phyloP scores from a whole-genome alignment of 2,329 filamentous ascomycete genomes.

The Atkinsonella hypoxylon region DNA sequence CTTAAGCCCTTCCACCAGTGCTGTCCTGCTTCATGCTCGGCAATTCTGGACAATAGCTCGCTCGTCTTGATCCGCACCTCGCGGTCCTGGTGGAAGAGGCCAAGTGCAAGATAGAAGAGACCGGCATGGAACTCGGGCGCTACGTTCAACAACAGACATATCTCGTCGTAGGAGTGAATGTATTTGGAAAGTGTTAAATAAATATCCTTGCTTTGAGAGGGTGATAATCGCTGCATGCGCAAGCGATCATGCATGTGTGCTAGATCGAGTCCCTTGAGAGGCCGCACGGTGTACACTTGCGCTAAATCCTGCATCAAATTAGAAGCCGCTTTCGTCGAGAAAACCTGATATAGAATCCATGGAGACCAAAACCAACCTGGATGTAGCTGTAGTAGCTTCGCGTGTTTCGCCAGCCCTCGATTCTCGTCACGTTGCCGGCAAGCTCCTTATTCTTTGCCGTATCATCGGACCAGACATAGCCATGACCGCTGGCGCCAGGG shows the following conservation, averaged over 20 bases:
- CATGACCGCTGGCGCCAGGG: constrained; percentile 62
- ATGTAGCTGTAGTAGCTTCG: constrained; percentile 93
- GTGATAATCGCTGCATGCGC: constrained; percentile 65
- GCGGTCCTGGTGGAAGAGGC: constrained; percentile 78
- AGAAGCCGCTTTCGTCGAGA: background rate
- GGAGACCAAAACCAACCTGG: constrained; percentile 41
- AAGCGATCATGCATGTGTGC: constrained; percentile 89
- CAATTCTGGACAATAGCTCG: constrained; percentile 69
- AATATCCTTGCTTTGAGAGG: constrained; percentile 67
- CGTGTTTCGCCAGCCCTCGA: constrained; percentile 95
- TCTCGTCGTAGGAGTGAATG: constrained; percentile 71
- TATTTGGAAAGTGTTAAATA: constrained; percentile 70
- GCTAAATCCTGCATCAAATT: constrained; percentile 43
- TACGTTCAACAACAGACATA: constrained; percentile 71
- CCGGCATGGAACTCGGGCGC: constrained; percentile 78
- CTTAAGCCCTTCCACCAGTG: constrained; percentile 87
- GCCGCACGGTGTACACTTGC: constrained; percentile 50
- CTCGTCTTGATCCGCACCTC: constrained; percentile 69
- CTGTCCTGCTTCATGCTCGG: constrained; percentile 77
- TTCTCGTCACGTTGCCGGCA: constrained; percentile 79
- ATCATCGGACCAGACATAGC: constrained; percentile 91
- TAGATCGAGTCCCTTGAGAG: constrained; percentile 72
- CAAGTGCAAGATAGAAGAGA: constrained; percentile 81
- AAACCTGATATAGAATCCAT: too few relatives aligned
- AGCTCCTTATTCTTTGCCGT: constrained; percentile 70